Percentiles rank a stretch among this genome's conserved stretches.
Conservation (phyloP, 192 early-diverging fungal genomes). For the Umbelopsis isabellina region DNA sequence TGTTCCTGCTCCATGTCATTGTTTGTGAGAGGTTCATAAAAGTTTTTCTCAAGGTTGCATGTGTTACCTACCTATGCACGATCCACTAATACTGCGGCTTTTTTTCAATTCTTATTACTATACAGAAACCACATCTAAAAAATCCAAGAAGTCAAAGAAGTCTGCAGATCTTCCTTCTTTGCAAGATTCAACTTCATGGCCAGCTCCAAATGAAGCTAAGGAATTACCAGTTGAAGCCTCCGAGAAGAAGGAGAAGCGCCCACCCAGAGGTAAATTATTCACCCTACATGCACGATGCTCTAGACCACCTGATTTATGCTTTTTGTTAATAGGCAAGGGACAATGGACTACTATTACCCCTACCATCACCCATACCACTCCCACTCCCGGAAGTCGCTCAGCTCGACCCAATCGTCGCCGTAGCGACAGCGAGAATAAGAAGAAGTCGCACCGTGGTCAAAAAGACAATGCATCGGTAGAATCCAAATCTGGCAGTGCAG, state of each 20-base stretch:
- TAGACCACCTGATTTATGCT: neutral
- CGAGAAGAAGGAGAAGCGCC: conserved; percentile 31
- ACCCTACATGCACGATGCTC: no score
- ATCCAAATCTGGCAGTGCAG: neutral
- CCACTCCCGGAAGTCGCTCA: conserved; percentile 36
- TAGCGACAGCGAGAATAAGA: conserved; percentile 23
- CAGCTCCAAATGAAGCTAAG: conserved; percentile 35
- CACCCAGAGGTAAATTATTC: conserved; percentile 16
- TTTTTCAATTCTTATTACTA: neutral
- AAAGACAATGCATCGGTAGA: conserved; percentile 28
- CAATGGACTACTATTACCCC: conserved; percentile 57
- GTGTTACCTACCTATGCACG: conserved; percentile 9
- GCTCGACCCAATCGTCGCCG: conserved; percentile 22
- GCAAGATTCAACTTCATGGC: conserved; percentile 32
- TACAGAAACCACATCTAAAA: conserved; percentile 8
- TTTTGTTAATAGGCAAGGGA: conserved; percentile 44
- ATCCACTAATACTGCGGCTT: neutral
- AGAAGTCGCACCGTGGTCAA: conserved; percentile 27
- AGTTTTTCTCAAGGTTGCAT: conserved; percentile 11
- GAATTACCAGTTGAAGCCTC: conserved; percentile 17
- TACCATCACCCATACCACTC: conserved; percentile 56
- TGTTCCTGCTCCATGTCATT: neutral
- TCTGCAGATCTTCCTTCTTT: conserved; percentile 7
- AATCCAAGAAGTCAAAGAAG: conserved; percentile 24
- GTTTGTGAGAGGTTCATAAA: neutral